Percentiles rank a stretch among this genome's conserved stretches.
phyloP scores from a whole-genome alignment of 148 eudicot species.

The Rheum nobile region DNA sequence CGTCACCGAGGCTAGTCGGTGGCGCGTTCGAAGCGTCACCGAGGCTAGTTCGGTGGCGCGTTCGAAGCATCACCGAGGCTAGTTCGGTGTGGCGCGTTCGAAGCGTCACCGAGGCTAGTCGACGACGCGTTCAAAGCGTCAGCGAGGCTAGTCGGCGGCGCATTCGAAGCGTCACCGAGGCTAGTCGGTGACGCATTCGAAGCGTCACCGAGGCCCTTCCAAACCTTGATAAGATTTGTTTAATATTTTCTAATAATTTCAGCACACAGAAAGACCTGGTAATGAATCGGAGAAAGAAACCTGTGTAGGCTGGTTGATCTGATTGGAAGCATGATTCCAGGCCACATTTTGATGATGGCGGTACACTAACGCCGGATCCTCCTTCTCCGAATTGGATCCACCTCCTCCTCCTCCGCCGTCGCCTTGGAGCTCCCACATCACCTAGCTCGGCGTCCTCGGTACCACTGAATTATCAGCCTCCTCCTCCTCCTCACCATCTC shows the following conservation, averaged over 20 bases:
- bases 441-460: background rate
- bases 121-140: too few relatives aligned
- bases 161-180: too few relatives aligned
- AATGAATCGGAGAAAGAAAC: conserved; percentile 10
- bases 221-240: background rate
- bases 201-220: too few relatives aligned
- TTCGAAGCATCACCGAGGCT: too few relatives aligned
- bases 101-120: too few relatives aligned
- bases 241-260: background rate
- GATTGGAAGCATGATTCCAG: conserved; percentile 6
- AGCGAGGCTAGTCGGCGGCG: too few relatives aligned
- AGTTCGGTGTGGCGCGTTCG: too few relatives aligned
- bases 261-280: background rate
- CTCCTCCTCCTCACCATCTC: background rate
- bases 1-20: too few relatives aligned
- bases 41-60: too few relatives aligned
- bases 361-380: background rate
- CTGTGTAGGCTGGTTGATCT: conserved; percentile 25
- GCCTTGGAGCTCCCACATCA: background rate
- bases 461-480: conserved; percentile 15
- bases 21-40: too few relatives aligned
- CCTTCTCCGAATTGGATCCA: background rate
- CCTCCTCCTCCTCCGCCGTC: background rate
- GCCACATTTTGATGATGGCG: background rate
- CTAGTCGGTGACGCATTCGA: too few relatives aligned